Evolutionary conservation across 768 basidiomycete species (phyloP).

Genomic region (Tylopilus rubrobrunneus): DNA sequence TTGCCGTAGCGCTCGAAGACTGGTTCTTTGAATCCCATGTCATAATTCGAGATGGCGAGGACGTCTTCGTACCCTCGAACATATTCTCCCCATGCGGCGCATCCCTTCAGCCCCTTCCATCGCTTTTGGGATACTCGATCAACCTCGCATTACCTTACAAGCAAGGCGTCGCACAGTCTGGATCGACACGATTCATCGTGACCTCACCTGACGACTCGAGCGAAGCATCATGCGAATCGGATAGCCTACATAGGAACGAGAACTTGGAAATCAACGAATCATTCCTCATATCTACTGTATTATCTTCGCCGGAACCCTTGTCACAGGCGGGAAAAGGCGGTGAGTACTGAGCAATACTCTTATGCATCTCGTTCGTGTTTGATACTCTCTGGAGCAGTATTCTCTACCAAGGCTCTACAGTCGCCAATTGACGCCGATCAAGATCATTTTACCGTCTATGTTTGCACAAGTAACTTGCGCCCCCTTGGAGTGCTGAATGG

Average conservation of each 20-base stretch:
- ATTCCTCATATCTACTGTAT: slow-evolving; percentile 58
- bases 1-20: slow-evolving; percentile 36
- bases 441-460: slow-evolving; percentile 57
- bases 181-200: slow-evolving; percentile 52
- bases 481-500: slow-evolving; percentile 64
- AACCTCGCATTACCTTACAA: slow-evolving; percentile 65
- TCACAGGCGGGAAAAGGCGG: slow-evolving; percentile 5
- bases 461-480: slow-evolving; percentile 60
- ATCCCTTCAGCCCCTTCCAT: slow-evolving; percentile 4
- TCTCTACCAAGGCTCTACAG: slow-evolving; percentile 31
- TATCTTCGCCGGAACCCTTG: slow-evolving; percentile 22
- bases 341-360: neutral
- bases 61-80: slow-evolving; percentile 29
- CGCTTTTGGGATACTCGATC: slow-evolving; percentile 41
- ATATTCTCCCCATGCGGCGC: slow-evolving; percentile 17
- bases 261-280: slow-evolving; percentile 66
- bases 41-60: slow-evolving; percentile 52
- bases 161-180: slow-evolving; percentile 58
- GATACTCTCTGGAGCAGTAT: slow-evolving; percentile 13
- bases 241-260: slow-evolving; percentile 30
- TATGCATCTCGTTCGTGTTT: neutral
- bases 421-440: slow-evolving; percentile 31
- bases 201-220: slow-evolving; percentile 29
- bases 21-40: slow-evolving; percentile 40
- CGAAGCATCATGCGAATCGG: slow-evolving; percentile 1